Base-by-base conservation (phyloP, 2,329 filamentous ascomycete genomes). In the Thelonectria rubi region DNA sequence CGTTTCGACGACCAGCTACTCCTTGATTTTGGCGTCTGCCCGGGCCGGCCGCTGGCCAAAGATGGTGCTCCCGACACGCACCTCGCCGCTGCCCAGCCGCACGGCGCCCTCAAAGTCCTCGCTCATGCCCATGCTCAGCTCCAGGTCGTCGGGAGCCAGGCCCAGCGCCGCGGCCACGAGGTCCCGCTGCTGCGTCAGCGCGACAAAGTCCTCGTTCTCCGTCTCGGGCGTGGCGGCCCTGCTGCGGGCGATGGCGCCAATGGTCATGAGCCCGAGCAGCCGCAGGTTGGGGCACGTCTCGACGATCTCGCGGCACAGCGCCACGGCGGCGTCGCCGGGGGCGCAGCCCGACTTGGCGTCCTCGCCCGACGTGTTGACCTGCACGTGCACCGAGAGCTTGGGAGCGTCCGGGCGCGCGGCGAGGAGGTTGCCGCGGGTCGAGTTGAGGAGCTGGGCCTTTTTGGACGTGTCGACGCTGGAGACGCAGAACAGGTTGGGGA, bases 81-180 rank as follows among this genome's bases (percentile, higher is more conserved):
- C 94, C 82, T 98, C 93, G 69, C 87, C 84, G 78, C 94, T 97
- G 0, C 95, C 95, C 81, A 93, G 81, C 12, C 78, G 79, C 72
- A 98, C 89, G 0, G 95, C 95, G 8, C 90, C 91, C 80, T 97
- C 94, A 76, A 94, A 99, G 77, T 99, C 95, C 73, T 92, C 88
- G 75, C 93, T 97, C 95, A 99, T 99, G 7, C 94, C 94, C 94
- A 99, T 99, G 78, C 94, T 97, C 78, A 98, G 77, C 81, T 97
- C 93, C 70, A 97, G 75, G n/a, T 60, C 65, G 63, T 84, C 83
- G n/a, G 80, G 78, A 15, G 81, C 75, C 51, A 80, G 56, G 1
- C 73, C 73, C 18, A 81, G 70, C 62, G 80, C 89, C 72, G 79
- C 73, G 2, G 83, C 86, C 2, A 97, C 87, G 14, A 86, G 77